Percentiles rank a stretch among this genome's conserved stretches.
Evolutionary conservation across 768 basidiomycete genomes (phyloP).

Genomic region (Russula dissimulans): DNA sequence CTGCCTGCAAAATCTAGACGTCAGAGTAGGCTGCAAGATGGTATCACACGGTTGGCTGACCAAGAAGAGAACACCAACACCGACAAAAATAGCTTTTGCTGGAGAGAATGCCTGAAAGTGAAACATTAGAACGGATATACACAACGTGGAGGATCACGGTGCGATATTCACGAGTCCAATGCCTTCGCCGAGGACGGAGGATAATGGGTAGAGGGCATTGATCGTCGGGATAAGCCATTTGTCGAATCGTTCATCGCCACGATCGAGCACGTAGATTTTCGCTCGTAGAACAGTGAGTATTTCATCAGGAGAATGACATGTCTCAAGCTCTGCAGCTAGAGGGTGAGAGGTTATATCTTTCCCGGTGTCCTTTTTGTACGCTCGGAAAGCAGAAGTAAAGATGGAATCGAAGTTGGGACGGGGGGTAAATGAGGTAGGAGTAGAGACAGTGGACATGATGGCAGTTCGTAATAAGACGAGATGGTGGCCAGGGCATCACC

Average conservation of each 20-base stretch:
- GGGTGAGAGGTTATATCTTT: neutral
- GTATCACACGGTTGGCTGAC: neutral
- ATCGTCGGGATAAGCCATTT: neutral
- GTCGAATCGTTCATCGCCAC: neutral
- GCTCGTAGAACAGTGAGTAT: neutral
- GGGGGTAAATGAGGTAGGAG: neutral
- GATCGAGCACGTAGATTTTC: neutral
- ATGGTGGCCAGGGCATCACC: too few relatives aligned
- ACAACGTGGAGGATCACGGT: neutral
- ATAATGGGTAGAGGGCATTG: neutral
- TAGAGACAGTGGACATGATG: neutral
- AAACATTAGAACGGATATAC: too few relatives aligned
- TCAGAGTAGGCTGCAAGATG: neutral
- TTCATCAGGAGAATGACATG: neutral
- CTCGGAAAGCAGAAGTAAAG: neutral
- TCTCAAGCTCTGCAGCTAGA: neutral
- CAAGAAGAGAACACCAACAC: neutral
- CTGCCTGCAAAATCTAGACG: too few relatives aligned
- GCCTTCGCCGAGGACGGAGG: neutral
- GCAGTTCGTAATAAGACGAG: too few relatives aligned
- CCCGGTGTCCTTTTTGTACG: neutral
- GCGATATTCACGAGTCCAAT: neutral
- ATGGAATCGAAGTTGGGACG: neutral
- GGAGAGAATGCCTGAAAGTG: too few relatives aligned
- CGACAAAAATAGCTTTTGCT: too few relatives aligned